Evolutionary conservation across 73 alveolate species (phyloP), one percentile per base, ranked within the genome.

Genomic region (Stentor roeselii): DNA sequence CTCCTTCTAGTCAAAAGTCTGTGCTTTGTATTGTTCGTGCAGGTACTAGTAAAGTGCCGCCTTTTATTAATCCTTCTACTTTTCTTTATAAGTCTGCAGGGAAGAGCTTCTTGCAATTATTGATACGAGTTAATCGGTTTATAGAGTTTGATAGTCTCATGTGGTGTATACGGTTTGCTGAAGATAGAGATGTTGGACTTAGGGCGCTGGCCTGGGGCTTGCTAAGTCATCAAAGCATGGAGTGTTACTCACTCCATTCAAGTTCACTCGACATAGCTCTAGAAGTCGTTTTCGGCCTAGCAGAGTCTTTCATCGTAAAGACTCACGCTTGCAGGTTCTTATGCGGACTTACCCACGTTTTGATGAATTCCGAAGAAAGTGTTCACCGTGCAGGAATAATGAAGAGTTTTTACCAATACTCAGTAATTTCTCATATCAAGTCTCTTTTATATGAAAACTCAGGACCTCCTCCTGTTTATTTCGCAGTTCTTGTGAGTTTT

Each of bases 401-500:
- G 34, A 67, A 67, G 37, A 34, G 27, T 67, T 1, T 67, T 21
- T 67, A 67, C 34, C 80, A 67, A 2, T 67, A 67, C 34, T 36
- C 41, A 67, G 80, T 67, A 11, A 34, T 67, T 67, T 67, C 80
- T 0, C n/a, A 67, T 67, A 2, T 67, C 1, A 67, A 67, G 34
- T 27, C n/a, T 67, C 42, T 67, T 67, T 21, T 67, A 21, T 67
- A 21, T 67, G 80, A 67, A 67, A 67, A 67, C 42, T n/a, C 80
- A 21, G 80, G 80, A 32, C 80, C 80, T n/a, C 80, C n/a, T 1
- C 80, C 80, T 21, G 80, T 32, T n/a, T 67, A 67, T 67, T 67
- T 67, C 41, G 80, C 41, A n/a, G 37, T 21, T 1, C 21, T 67
- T n/a, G 80, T 67, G 37, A 1, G 42, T 67, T 67, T 67, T 14